Evolutionary conservation across 148 eudicot species (phyloP).

Genomic region (Spergularia marina): DNA sequence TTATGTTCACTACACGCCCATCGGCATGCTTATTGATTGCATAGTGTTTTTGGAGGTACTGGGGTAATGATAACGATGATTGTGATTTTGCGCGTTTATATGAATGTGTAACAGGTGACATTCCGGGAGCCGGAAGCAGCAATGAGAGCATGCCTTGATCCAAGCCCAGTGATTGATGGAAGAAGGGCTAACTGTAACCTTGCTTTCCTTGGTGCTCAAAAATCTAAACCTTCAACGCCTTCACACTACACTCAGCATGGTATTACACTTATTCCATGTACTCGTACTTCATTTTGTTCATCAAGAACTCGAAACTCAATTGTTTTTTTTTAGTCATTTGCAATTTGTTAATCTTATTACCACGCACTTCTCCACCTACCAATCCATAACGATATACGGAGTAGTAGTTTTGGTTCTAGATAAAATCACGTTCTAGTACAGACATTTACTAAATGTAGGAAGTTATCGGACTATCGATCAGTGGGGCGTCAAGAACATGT

Average conservation of each 20-base stretch:
- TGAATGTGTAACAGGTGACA: conserved; percentile 33
- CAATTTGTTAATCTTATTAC: not conserved
- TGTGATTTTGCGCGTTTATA: not conserved
- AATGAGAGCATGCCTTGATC: conserved; percentile 44
- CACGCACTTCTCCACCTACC: too few species aligned
- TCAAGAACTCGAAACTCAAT: too few species aligned
- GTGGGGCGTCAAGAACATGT: not conserved
- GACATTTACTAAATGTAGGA: too few species aligned
- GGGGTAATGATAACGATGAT: not conserved
- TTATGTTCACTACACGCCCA: too few species aligned
- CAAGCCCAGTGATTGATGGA: conserved; percentile 52
- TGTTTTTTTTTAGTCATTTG: too few species aligned
- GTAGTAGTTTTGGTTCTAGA: not conserved
- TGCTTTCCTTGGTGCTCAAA: conserved; percentile 46
- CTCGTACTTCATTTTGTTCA: not conserved
- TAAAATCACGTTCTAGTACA: not conserved
- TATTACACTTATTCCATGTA: not conserved
- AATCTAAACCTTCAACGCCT: conserved; percentile 31
- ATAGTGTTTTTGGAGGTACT: too few species aligned
- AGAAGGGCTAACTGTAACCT: conserved; percentile 55
- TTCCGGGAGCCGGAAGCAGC: conserved; percentile 50
- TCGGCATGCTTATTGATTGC: too few species aligned
- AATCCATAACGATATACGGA: not conserved
- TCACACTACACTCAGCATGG: conserved; percentile 24
- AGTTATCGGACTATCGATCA: too few species aligned